Evolutionary conservation across 1,284 basidiomycete genomes (phyloP), one percentile per base, ranked within the genome.

Genomic region (Cystobasidium slooffiae): DNA sequence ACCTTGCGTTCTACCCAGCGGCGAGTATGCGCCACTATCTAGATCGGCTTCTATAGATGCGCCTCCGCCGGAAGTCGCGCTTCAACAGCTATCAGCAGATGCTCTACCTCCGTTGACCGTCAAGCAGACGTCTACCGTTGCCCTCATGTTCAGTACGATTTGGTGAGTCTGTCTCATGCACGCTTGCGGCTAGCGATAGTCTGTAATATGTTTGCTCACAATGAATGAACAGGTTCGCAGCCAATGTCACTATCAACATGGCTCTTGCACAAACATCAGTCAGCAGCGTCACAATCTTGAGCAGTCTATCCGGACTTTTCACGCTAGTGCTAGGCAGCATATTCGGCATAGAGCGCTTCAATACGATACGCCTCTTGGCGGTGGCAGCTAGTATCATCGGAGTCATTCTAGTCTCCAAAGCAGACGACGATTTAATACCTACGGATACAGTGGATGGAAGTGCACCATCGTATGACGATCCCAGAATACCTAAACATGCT

Each of bases 241-340:
- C 94, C 20, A 97, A 97, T 81, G 97, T 93, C 92, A 83, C 88
- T 7, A 84, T 94, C 56, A 96, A 94, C 81, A 89, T 89, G 0
- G 86, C 91, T 10, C 85, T 97, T 59, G 88, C 88, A 47, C 91
- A 89, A 81, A 97, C 95, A 1, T 93, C 89, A 78, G 94, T 97
- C 31, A 92, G 93, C 4, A 95, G 92, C 80, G 89, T 92, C 31
- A 97, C 94, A 3, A 91, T 97, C 53, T 82, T 97, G 63, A 91
- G 91, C 3, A 90, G 90, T 80, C 94, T 90, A 85, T 94, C 92
- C 77, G 93, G 94, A 92, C 58, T 99, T 84, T 98, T 98, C 82
- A 99, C 96, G 0, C 85, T 99, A 52, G 89, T 86, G 0, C 84
- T 98, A 53, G 96, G 96, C 3, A 86, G 90, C n/a, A 77, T 94